These are phyloP conservation scores for Trichoderma aggressivum DNA, from an alignment of 2,329 filamentous ascomycete genomes.

Conservation along the genomic window DNA sequence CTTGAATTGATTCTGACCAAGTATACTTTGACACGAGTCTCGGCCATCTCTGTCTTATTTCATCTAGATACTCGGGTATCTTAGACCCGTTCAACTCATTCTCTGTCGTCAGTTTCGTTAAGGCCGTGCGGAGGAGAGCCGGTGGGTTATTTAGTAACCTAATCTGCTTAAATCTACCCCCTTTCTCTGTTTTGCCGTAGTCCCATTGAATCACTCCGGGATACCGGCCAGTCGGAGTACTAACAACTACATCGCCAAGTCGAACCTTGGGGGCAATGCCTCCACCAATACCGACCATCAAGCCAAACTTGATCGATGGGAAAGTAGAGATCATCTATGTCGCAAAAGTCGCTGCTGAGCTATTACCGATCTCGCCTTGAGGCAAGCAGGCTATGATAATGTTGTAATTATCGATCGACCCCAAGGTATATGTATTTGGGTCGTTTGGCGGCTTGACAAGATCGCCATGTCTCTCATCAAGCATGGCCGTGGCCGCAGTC, in stretches of 20 bases:
- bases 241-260: not conserved
- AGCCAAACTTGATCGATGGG: not conserved
- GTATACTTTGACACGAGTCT: not conserved
- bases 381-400: not conserved
- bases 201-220: not conserved
- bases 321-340: not conserved
- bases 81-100: not conserved
- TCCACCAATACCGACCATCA: not conserved
- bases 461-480: not conserved
- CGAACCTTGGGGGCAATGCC: not conserved
- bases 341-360: not conserved
- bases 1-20: not conserved
- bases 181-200: not conserved
- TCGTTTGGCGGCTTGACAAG: not conserved
- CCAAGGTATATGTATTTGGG: not conserved
- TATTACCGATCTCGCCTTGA: not conserved
- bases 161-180: not conserved
- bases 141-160: not conserved
- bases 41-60: not conserved
- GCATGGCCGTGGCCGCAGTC: not conserved
- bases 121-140: not conserved
- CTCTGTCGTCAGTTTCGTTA: not conserved
- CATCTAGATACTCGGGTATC: not conserved
- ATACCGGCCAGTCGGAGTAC: not conserved
- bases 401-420: not conserved